Evolutionary conservation across 1,284 basidiomycete genomes (phyloP).

Genomic region (Coriolopsis trogii): DNA sequence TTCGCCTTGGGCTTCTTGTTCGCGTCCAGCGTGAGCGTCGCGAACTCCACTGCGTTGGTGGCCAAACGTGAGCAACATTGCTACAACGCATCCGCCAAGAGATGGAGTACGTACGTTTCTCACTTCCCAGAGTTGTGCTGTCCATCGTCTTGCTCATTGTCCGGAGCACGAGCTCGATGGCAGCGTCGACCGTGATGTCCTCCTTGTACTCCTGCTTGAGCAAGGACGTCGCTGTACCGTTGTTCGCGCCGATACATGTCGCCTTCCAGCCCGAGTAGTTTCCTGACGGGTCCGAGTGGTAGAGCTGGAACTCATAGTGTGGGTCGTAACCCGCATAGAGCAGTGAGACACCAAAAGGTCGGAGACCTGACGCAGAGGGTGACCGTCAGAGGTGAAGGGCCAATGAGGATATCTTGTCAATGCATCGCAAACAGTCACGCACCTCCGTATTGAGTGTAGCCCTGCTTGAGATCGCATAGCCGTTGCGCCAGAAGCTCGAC

Average conservation of each 20-base stretch:
- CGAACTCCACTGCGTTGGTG: slow-evolving; percentile 97
- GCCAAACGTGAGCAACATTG: not conserved
- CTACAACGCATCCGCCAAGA: not conserved
- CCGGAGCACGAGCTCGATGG: slow-evolving; percentile 89
- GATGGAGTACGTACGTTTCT: slow-evolving; percentile 74
- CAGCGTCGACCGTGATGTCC: slow-evolving; percentile 87
- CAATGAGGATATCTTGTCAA: not conserved
- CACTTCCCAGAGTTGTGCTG: slow-evolving; percentile 92
- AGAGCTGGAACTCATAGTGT: slow-evolving; percentile 96
- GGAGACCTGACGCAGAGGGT: slow-evolving; percentile 64
- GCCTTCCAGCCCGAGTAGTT: slow-evolving; percentile 99
- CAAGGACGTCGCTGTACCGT: slow-evolving; percentile 90
- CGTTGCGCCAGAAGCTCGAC: slow-evolving; percentile 95
- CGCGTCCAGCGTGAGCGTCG: slow-evolving; percentile 87
- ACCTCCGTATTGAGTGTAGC: slow-evolving; percentile 98
- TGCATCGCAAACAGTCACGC: slow-evolving; percentile 27
- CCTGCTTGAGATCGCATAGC: slow-evolving; percentile 97
- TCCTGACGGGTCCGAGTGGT: slow-evolving; percentile 97
- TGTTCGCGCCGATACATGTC: slow-evolving; percentile 97
- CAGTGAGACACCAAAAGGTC: slow-evolving; percentile 96
- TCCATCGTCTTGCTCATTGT: slow-evolving; percentile 99
- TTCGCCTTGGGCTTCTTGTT: slow-evolving; percentile 87
- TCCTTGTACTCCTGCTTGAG: slow-evolving; percentile 99
- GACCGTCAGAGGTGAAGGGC: too few relatives aligned
- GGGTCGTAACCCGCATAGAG: slow-evolving; percentile 97